phyloP scores from a whole-genome alignment of 257 asterid species.

The Sherardia arvensis region DNA sequence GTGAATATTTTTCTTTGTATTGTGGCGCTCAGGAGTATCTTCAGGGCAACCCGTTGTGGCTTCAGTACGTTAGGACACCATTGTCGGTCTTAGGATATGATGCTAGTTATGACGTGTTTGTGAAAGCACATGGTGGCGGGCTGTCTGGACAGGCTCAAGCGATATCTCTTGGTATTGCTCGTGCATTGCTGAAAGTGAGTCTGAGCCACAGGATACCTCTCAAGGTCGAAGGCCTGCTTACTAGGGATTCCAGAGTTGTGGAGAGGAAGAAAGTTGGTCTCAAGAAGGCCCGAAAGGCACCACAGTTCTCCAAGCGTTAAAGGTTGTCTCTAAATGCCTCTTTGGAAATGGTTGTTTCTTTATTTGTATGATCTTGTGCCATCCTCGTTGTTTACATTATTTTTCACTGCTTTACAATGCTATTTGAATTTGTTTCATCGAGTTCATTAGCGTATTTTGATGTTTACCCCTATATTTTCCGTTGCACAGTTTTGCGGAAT shows the following conservation, averaged over 20 bases:
- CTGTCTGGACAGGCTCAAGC: conserved; percentile 97
- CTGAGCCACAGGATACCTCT: conserved; percentile 68
- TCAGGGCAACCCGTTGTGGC: conserved; percentile 94
- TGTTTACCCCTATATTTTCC: not conserved
- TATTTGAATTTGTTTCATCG: not conserved
- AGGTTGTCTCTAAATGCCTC: conserved; percentile 19
- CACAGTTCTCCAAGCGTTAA: conserved; percentile 93
- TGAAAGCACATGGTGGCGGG: conserved; percentile 94
- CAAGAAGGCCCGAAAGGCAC: conserved; percentile 89
- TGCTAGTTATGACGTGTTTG: conserved; percentile 74
- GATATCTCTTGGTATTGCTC: conserved; percentile 81
- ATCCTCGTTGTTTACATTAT: too few relatives aligned
- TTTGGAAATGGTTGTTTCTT: not conserved
- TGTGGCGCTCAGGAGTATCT: conserved; percentile 68
- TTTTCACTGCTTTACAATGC: not conserved
- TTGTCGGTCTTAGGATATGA: conserved; percentile 72
- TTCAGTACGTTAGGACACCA: conserved; percentile 85
- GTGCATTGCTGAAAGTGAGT: conserved; percentile 85
- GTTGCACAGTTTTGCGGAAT: not conserved
- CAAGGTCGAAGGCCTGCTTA: conserved; percentile 78
- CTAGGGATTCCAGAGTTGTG: conserved; percentile 84
- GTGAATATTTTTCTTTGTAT: not conserved
- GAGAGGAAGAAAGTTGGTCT: conserved; percentile 94
- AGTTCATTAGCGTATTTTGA: not conserved
- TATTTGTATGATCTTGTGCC: not conserved